A percentile compares a stretch with the other conserved stretches of the same genome.
Conservation (phyloP, 2,329 filamentous ascomycete species). For the Xylariaceae sp. region DNA sequence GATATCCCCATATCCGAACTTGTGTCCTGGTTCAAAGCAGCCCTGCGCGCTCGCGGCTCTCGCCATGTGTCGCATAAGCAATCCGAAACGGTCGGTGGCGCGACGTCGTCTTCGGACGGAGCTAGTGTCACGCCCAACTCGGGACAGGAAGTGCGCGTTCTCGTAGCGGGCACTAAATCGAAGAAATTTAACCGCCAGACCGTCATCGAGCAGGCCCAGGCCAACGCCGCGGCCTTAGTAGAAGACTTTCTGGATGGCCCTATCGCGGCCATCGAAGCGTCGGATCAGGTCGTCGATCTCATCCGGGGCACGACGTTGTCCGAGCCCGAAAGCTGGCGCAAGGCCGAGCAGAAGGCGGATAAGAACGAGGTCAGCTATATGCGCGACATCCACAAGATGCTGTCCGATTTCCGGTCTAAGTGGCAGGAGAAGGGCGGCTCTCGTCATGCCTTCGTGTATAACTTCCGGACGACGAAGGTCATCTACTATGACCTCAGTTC, state of each 20-base stretch:
- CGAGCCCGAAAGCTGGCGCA: slow-evolving; percentile 79
- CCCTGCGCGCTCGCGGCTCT: slow-evolving; percentile 72
- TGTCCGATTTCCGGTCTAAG: slow-evolving; percentile 57
- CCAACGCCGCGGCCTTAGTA: slow-evolving; percentile 55
- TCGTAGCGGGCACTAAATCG: slow-evolving; percentile 73
- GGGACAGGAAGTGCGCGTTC: slow-evolving; percentile 74
- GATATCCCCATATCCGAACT: slow-evolving; percentile 72
- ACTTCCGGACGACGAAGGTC: slow-evolving; percentile 78
- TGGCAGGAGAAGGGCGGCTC: slow-evolving; percentile 50
- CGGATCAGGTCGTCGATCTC: slow-evolving; percentile 73
- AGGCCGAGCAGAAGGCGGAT: slow-evolving; percentile 70
- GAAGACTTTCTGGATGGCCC: slow-evolving; percentile 70
- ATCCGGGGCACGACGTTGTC: slow-evolving; percentile 70
- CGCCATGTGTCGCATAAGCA: slow-evolving; percentile 21
- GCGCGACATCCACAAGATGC: slow-evolving; percentile 72
- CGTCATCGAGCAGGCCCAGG: slow-evolving; percentile 74
- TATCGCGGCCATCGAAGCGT: slow-evolving; percentile 81
- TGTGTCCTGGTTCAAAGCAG: slow-evolving; percentile 71
- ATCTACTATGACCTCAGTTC: slow-evolving; percentile 74
- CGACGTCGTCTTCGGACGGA: slow-evolving; percentile 15
- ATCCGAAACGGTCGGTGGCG: slow-evolving; percentile 9
- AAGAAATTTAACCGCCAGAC: slow-evolving; percentile 88
- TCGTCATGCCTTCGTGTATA: slow-evolving; percentile 81
- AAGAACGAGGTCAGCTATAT: slow-evolving; percentile 77
- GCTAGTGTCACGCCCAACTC: slow-evolving; percentile 34